phyloP scores from a whole-genome alignment of 805 yeast species.

The Saccharomycopsis javanensis region DNA sequence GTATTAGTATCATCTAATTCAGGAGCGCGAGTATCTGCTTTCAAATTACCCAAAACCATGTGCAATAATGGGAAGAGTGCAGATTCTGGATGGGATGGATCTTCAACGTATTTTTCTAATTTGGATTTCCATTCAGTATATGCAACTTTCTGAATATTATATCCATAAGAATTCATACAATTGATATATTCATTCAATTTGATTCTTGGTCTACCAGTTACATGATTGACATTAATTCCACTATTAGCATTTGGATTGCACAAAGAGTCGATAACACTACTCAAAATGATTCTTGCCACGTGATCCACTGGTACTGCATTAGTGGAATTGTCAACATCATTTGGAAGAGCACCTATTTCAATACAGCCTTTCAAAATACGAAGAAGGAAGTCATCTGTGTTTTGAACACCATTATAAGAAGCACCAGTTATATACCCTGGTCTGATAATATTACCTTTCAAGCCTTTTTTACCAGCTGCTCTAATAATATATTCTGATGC shows the following conservation, averaged over 20 bases:
- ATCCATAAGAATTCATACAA: conserved; percentile 62
- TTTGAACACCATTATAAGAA: conserved; percentile 73
- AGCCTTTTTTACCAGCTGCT: conserved; percentile 78
- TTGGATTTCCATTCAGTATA: conserved; percentile 73
- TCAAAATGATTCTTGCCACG: conserved; percentile 79
- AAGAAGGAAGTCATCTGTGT: conserved; percentile 92
- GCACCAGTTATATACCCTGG: conserved; percentile 96
- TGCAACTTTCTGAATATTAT: conserved; percentile 47
- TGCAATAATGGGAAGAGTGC: conserved; percentile 91
- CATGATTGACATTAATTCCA: conserved; percentile 72
- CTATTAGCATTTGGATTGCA: conserved; percentile 31
- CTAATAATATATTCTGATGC: conserved; percentile 86
- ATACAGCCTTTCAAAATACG: conserved; percentile 93
- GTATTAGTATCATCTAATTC: conserved; percentile 88
- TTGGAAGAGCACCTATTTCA: conserved; percentile 75
- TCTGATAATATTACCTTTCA: conserved; percentile 81
- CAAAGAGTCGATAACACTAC: background rate
- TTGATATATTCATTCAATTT: conserved; percentile 67
- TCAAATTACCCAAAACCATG: conserved; percentile 87
- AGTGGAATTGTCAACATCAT: conserved; percentile 69
- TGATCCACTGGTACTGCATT: conserved; percentile 98
- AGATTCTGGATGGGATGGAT: conserved; percentile 48
- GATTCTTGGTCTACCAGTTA: conserved; percentile 95
- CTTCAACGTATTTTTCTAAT: conserved; percentile 70
- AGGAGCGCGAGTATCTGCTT: conserved; percentile 88